Base-by-base conservation (phyloP, 164 flowering plant species). In the Aristolochia contorta region DNA sequence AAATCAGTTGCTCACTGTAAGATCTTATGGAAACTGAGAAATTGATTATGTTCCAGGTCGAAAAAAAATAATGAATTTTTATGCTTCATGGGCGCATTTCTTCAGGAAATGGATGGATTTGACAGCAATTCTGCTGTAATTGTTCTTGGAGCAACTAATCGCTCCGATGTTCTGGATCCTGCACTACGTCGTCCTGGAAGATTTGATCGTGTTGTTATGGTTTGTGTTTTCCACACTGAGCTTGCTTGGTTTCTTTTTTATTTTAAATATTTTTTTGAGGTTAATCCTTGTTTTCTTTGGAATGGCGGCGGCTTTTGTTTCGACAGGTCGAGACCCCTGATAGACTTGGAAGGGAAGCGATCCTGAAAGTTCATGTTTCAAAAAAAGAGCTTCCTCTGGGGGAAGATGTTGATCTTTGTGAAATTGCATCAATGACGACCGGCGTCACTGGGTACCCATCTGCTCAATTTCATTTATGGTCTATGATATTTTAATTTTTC, bases 31-130 rank as follows among this genome's bases (percentile, higher is more conserved):
- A 27, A 16, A 9, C 4, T 16, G 45, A 18, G 27, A 56, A 3
- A 23, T 24, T 53, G 2, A 18, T 22, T 53, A 53, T 22, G 15
- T 53, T 6, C 56, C 9, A 37, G 10, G 43, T 7, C 33, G 12
- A 37, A 4, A 37, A 7, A 37, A 3, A 0, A 16, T 30, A 33
- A 32, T 56, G 14, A 33, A 8, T 22, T 30, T 19, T 56, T 56
- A 12, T 27, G 45, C 22, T 12, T 24, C 18, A 24, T 1, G n/a
- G 32, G 19, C 3, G 6, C 59, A 59, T 21, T 25, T 47, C 62
- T 76, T 72, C 82, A 93, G 99, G 99, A 93, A 76, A 93, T 93
- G 99, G 99, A 93, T 83, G 99, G 99, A 37, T 93, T 93, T 74
- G 99, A 90, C 71, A 93, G 95, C 79, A 90, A 77, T 65, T 85